These are phyloP conservation scores for Teratosphaeria epicoccoides DNA, from an alignment of 2,329 filamentous ascomycete genomes.

Conservation along the genomic window DNA sequence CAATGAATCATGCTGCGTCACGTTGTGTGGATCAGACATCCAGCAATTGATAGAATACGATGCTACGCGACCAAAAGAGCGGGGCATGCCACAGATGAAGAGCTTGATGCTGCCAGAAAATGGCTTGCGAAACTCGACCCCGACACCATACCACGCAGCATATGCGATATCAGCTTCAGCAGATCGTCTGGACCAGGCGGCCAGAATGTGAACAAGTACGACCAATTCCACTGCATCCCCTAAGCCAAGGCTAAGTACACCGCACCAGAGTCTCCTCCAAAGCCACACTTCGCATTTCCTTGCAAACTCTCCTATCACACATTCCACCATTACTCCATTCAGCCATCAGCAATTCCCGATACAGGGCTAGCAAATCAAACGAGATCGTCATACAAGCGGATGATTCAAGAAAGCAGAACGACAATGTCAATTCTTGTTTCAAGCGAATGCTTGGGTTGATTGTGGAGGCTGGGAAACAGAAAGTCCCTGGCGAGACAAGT, in stretches of 20 bases:
- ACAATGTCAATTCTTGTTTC: constrained; percentile 51
- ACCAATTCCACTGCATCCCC: constrained; percentile 1
- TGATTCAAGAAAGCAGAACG: constrained; percentile 50
- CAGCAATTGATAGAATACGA: not conserved
- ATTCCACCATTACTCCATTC: constrained; percentile 45
- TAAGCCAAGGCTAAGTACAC: not conserved
- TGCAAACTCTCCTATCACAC: constrained; percentile 41
- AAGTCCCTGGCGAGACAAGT: constrained; percentile 51
- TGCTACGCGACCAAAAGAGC: constrained; percentile 7
- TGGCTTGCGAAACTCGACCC: constrained; percentile 47
- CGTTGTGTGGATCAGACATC: not conserved
- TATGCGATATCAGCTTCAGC: constrained; percentile 52
- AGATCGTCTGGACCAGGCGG: constrained; percentile 55
- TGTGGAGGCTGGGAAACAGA: constrained; percentile 37
- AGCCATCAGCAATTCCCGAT: constrained; percentile 43
- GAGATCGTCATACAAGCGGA: constrained; percentile 52
- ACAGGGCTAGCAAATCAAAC: constrained; percentile 43
- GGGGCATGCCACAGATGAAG: constrained; percentile 15
- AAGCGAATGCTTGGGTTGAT: constrained; percentile 47
- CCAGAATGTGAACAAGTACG: constrained; percentile 60
- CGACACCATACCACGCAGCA: constrained; percentile 44
- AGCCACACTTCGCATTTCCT: constrained; percentile 49
- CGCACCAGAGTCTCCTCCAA: constrained; percentile 52
- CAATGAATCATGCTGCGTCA: not conserved
- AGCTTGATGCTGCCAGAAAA: constrained; percentile 35